Evolutionary conservation across 1,284 basidiomycete genomes (phyloP).

Genomic region (Apiotrichum siamense): DNA sequence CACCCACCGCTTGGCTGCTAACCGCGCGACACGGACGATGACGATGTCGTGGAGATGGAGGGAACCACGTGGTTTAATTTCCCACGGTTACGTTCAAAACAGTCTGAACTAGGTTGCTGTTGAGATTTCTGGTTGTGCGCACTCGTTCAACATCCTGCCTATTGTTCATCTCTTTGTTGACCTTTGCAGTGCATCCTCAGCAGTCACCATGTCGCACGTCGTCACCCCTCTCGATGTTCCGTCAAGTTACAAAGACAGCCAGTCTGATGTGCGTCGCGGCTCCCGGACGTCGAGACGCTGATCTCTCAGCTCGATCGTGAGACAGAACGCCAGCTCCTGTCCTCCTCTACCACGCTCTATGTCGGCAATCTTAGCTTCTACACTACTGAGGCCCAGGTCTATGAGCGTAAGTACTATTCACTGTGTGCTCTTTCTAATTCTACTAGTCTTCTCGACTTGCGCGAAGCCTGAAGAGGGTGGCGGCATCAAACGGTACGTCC

Average conservation of each 20-base stretch:
- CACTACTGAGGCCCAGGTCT: constrained; percentile 99
- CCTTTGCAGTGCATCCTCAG: no score
- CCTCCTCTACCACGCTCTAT: constrained; percentile 56
- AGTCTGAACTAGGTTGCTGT: no score
- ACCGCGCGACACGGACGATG: no score
- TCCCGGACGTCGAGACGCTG: not conserved
- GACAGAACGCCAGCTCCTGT: constrained; percentile 51
- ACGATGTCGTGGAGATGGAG: not conserved
- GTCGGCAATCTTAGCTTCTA: constrained; percentile 96
- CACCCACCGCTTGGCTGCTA: no score
- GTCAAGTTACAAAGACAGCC: constrained; percentile 90
- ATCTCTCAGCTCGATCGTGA: constrained; percentile 40
- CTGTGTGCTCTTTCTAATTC: not conserved
- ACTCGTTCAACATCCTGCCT: no score
- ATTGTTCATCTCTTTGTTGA: no score
- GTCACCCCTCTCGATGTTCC: constrained; percentile 80
- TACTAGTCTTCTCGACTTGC: constrained; percentile 81
- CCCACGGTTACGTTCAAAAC: no score
- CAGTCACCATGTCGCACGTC: constrained; percentile 77
- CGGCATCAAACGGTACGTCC: constrained; percentile 71
- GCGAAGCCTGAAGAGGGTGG: constrained; percentile 83
- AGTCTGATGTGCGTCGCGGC: constrained; percentile 54
- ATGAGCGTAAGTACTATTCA: constrained; percentile 58
- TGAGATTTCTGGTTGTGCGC: no score
- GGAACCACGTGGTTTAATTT: not conserved